Evolutionary conservation across 2,329 filamentous ascomycete species (phyloP).

Genomic region (Hawksworthiomyces lignivorus): DNA sequence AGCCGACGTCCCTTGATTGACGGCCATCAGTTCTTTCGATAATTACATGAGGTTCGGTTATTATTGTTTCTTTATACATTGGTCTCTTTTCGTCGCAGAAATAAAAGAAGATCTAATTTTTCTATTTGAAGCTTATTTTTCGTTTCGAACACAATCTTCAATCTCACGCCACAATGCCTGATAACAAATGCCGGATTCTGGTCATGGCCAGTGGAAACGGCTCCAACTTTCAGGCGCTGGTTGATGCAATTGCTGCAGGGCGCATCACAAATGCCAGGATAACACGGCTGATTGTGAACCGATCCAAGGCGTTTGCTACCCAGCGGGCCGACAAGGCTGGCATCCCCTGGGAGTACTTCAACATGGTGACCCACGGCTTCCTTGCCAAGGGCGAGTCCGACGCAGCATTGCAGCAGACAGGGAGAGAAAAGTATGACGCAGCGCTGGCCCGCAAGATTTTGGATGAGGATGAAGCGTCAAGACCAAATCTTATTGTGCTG

Average conservation of each 20-base stretch:
- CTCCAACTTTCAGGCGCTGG: conserved; percentile 70
- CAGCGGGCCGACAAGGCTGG: conserved; percentile 35
- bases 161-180: conserved; percentile 5
- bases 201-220: conserved; percentile 68
- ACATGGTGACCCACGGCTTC: conserved; percentile 66
- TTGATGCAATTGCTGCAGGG: conserved; percentile 36
- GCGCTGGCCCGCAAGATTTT: conserved; percentile 65
- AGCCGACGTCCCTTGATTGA: too few relatives aligned
- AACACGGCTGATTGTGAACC: conserved; percentile 40
- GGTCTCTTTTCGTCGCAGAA: too few relatives aligned
- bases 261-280: conserved; percentile 35
- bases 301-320: conserved; percentile 38
- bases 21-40: too few relatives aligned
- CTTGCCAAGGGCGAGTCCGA: conserved; percentile 52
- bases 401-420: conserved; percentile 42
- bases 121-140: too few relatives aligned
- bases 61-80: too few relatives aligned
- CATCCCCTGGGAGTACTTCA: conserved; percentile 75
- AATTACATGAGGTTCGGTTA: too few relatives aligned
- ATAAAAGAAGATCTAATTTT: too few relatives aligned
- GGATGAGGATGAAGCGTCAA: conserved; percentile 29
- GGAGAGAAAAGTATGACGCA: conserved; percentile 63
- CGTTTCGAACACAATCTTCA: too few relatives aligned
- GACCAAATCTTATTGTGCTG: conserved; percentile 69
- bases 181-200: conserved; percentile 42